Base-by-base conservation (phyloP, 2,329 filamentous ascomycete genomes). In the Alternaria panax region DNA sequence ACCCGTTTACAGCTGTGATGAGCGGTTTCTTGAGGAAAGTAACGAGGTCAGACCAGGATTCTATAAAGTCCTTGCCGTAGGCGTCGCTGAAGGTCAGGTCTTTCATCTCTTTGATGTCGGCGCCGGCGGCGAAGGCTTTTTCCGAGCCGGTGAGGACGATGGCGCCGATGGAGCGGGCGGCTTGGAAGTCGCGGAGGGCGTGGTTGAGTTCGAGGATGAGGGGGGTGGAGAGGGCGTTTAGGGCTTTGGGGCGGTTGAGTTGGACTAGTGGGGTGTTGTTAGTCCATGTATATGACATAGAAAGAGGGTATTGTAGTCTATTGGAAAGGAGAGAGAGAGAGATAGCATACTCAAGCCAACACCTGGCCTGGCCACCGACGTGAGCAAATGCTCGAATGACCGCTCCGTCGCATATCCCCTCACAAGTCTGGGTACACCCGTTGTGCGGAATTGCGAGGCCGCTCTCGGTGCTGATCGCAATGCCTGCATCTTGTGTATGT, bases 101-200 rank as follows among this genome's bases (percentile, higher is more conserved):
- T 28, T 92, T 91, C 95, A 99, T 99, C 81, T 99, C 95, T 81
- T 98, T 98, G 83, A 99, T 99, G 80, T 99, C 95, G 62, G 95
- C 95, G 51, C 95, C 95, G 43, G 95, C 85, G 77, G 72, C 77
- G 55, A 79, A 99, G 41, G 94, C 93, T 79, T 90, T 92, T 67
- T 92, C 85, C 45, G 90, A 96, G 55, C 95, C 95, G 1, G 95
- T 97, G 59, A 99, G 84, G 59, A 99, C 76, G 38, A 78, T 73
- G 55, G 76, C 76, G 54, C 71, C 71, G 42, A 78, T 74, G 34
- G 67, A 64, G 8, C 64, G 63, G 56, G 72, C 67, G 45, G 71
- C 61, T 57, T 79, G 76, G 63, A 77, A 75, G 53, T 63, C 65
- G 57, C 73, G 72, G 54, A 79, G 72, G 54, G 75, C 76, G 60